Conservation (phyloP, 2,329 filamentous ascomycete species). For the Talaromyces verruculosus region DNA sequence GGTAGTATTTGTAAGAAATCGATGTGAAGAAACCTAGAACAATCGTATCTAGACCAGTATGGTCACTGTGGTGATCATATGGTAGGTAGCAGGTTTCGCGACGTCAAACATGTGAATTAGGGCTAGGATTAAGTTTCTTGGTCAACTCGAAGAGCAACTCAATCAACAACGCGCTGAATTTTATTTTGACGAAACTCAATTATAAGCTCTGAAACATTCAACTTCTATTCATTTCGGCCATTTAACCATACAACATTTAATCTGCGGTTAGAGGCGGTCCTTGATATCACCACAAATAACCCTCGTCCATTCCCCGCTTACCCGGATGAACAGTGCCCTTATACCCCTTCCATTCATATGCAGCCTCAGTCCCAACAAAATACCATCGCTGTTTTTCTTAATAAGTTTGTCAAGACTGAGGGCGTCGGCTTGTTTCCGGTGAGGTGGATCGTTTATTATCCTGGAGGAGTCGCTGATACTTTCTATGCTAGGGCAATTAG, state of each 20-base stretch:
- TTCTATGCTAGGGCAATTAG: neutral
- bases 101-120: neutral
- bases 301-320: neutral
- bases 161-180: neutral
- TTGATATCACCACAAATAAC: neutral
- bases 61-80: neutral
- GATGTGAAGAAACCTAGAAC: neutral
- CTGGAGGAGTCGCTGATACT: neutral
- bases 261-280: neutral
- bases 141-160: neutral
- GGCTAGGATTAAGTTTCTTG: neutral
- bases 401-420: neutral
- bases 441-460: neutral
- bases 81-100: neutral
- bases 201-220: neutral
- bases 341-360: neutral
- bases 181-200: neutral
- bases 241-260: neutral
- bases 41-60: neutral
- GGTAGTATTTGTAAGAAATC: neutral
- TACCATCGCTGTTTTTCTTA: neutral
- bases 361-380: neutral
- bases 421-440: neutral
- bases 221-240: neutral
- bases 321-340: neutral